Base-by-base conservation (phyloP, 2,329 filamentous ascomycete species). In the Leptodontidium sp. region DNA sequence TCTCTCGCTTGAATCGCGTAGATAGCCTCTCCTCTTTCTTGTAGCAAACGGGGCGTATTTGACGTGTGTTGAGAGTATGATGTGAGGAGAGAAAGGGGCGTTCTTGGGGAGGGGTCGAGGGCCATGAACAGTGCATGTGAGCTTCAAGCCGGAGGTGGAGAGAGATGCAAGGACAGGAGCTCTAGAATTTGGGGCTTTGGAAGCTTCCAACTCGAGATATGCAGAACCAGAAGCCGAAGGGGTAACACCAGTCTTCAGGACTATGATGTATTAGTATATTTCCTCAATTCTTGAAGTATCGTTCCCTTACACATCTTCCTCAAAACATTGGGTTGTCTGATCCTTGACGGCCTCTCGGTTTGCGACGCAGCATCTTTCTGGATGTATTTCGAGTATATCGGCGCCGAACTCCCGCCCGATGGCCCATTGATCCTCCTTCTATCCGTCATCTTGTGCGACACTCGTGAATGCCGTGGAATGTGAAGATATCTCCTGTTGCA, bases 41-140 rank as follows among this genome's bases (percentile, higher is more conserved):
- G 93, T 93, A 2, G 96, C 95, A 78, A 99, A 99, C 0, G 96
- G 94, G 0, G 96, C 94, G 79, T 97, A 98, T 82, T 98, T 99
- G 78, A 99, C 91, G 75, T 97, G 93, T 2, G 95, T 97, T 15
- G 92, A 93, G 63, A 99, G 87, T 55, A 98, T 91, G 72, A 98
- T 89, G 76, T 97, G 94, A 11, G 96, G 93, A 64, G 93, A 96
- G 82, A 98, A 99, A 1, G 93, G 91, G 35, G 93, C 93, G 66
- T 93, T 97, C 78, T 94, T 90, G 40, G 95, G 94, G 52, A 99
- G 86, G 29, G 96, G 94, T 74, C 94, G 90, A 3, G 96, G 96
- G 1, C 96, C 96, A 81, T 98, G 95, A 65, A 98, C 93, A 12
- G 93, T 94, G 80, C 94, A 97, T 71, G 91, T 92, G 70, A 99